phyloP scores from a whole-genome alignment of 208 protist species.

The Acanthamoeba lenticulata region DNA sequence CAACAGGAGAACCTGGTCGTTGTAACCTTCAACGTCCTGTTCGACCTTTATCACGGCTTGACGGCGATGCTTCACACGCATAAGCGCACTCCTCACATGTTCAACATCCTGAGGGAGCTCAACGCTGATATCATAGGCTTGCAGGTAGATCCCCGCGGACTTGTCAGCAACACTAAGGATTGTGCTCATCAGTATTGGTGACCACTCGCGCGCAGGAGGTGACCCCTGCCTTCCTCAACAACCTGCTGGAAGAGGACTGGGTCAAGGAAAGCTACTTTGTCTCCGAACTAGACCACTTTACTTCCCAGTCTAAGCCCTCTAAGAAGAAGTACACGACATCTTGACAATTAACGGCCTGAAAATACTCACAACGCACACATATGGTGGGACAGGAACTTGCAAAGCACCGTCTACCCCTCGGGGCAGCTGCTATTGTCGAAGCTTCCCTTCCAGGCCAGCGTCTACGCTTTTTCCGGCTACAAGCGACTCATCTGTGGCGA shows the following conservation, averaged over 20 bases:
- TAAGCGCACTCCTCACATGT: neutral
- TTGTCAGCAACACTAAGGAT: neutral
- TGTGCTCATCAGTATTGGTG: neutral
- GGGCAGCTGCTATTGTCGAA: neutral
- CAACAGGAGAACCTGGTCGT: neutral
- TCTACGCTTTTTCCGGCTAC: neutral
- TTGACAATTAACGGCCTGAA: neutral
- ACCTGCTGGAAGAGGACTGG: conserved; percentile 53
- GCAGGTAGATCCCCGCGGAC: neutral
- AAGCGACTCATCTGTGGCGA: conserved; percentile 2
- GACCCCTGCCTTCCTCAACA: neutral
- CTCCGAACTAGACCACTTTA: neutral
- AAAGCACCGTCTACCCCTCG: conserved; percentile 18
- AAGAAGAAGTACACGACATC: neutral
- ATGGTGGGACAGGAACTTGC: neutral
- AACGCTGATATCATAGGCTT: conserved; percentile 38
- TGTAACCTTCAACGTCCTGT: conserved; percentile 53
- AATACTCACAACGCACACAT: neutral
- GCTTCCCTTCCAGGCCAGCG: conserved; percentile 16
- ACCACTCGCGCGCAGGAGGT: neutral
- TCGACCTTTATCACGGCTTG: conserved; percentile 28
- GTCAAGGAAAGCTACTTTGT: conserved; percentile 13
- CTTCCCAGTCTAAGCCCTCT: neutral
- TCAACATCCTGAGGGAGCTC: neutral
- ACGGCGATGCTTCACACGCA: neutral